Base-by-base conservation (phyloP, 1,139 yeast genomes). In the Suhomyces wounanorum region DNA sequence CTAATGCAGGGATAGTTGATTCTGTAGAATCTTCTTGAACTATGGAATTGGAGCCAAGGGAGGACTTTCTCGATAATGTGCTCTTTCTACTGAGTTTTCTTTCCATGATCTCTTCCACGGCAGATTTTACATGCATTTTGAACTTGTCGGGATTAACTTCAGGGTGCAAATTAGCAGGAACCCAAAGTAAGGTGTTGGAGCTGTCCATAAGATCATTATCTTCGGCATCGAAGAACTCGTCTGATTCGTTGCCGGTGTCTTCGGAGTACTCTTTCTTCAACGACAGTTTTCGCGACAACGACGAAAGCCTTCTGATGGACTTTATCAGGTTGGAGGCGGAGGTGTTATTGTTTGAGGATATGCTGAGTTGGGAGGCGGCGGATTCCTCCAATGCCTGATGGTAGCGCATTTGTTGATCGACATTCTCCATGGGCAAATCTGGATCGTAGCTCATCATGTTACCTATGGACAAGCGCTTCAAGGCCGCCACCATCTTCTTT, bases 131-230 rank as follows among this genome's bases (percentile, higher is more conserved):
- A 69, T 90, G 91, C 55, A 84, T 81, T 59, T 87, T 81, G 78
- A 91, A 94, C 60, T 89, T 90, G 60, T 89, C 96, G 1, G 98
- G 98, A 36, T 96, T 92, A 16, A 94, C 82, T 62, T 88, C 94
- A 1, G 99, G 98, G 65, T 94, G 99, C 44, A 90, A 79, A 56
- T 84, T 85, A 1, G 98, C 98, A 0, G 98, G 97, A 1, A 94
- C 97, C 99, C 99, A 92, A 47, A 91, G 71, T 14, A 85, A 67
- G 48, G 67, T 56, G 45, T 68, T 67, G 16, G 65, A 53, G 11
- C 70, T 54, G 45, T 70, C 72, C 35, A 61, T 59, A 30, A 64
- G 56, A 35, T 68, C 72, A 31, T 47, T 55, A 40, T 62, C 70
- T 33, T 58, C 57, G 9, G 68, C 68, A 52, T 66, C 71, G 44